Evolutionary conservation across 805 yeast genomes (phyloP).

Genomic region (Kazachstania psychrophila): DNA sequence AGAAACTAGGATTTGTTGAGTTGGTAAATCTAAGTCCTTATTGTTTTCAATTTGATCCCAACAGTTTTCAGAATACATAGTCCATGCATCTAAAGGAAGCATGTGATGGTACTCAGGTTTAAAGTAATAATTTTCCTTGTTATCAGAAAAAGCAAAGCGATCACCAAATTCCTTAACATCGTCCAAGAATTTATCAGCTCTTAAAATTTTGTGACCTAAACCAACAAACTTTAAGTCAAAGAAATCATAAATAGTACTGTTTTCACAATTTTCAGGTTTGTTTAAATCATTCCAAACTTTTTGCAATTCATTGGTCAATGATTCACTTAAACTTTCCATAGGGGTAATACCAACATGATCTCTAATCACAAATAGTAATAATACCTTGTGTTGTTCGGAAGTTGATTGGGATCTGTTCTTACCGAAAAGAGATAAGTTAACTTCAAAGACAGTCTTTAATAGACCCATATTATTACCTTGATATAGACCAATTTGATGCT

Average conservation of each 20-base stretch:
- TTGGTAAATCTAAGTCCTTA: conserved; percentile 91
- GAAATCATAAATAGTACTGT: conserved; percentile 49
- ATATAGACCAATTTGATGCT: conserved; percentile 89
- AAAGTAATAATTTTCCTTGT: conserved; percentile 37
- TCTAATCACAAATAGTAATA: conserved; percentile 78
- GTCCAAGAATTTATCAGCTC: conserved; percentile 41
- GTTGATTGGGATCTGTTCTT: conserved; percentile 30
- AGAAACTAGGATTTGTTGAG: conserved; percentile 92
- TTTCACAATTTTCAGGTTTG: conserved; percentile 58
- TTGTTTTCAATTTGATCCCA: conserved; percentile 93
- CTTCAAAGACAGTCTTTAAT: conserved; percentile 92
- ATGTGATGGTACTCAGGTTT: conserved; percentile 66
- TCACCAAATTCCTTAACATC: conserved; percentile 60
- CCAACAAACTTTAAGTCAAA: conserved; percentile 79
- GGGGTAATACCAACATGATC: conserved; percentile 90
- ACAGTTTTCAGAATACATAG: conserved; percentile 76
- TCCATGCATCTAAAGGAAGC: conserved; percentile 95
- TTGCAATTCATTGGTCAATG: conserved; percentile 60
- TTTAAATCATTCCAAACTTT: conserved; percentile 70
- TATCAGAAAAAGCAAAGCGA: conserved; percentile 35
- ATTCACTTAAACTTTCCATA: conserved; percentile 53
- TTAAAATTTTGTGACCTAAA: conserved; percentile 77
- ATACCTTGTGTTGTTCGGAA: conserved; percentile 44
- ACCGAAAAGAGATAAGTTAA: conserved; percentile 78
- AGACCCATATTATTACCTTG: conserved; percentile 98